Evolutionary conservation across 2,329 filamentous ascomycete species (phyloP).

Genomic region (Alternaria postmessia): DNA sequence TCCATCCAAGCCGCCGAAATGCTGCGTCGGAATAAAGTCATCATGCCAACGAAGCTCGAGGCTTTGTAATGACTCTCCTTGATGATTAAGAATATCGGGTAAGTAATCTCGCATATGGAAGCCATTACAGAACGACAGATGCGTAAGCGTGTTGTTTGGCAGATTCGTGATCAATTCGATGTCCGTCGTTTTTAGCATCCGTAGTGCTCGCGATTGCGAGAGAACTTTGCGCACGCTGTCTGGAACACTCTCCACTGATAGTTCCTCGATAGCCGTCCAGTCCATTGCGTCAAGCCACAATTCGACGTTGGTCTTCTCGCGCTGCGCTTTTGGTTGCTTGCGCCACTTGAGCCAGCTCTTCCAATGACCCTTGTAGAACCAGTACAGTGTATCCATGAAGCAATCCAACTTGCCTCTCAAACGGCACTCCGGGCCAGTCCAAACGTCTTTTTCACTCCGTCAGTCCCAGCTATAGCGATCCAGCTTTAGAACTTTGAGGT

Average conservation of each 20-base stretch:
- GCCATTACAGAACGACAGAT: slow-evolving; percentile 9
- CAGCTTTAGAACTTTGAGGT: slow-evolving; percentile 14
- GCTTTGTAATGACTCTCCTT: slow-evolving; percentile 16
- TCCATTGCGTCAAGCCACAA: slow-evolving; percentile 28
- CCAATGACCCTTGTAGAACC: background rate
- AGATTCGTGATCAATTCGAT: slow-evolving; percentile 11
- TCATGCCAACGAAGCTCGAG: slow-evolving; percentile 15
- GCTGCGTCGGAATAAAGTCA: background rate
- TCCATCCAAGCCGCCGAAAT: background rate
- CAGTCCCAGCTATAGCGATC: slow-evolving; percentile 18
- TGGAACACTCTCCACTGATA: background rate
- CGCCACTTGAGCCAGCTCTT: slow-evolving; percentile 4
- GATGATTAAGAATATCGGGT: slow-evolving; percentile 8
- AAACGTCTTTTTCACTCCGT: background rate
- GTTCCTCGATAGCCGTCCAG: slow-evolving; percentile 17
- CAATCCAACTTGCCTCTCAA: background rate
- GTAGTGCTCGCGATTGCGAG: background rate
- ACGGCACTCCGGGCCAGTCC: background rate
- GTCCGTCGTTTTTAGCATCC: slow-evolving; percentile 12
- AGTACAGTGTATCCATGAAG: background rate
- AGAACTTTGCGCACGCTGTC: background rate
- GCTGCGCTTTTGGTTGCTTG: background rate
- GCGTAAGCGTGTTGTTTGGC: slow-evolving; percentile 14
- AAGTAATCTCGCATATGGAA: background rate
- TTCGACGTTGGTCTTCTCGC: slow-evolving; percentile 16